Evolutionary conservation across 106 monocot species (phyloP), one percentile per base, ranked within the genome.

Genomic region (Dioscorea dumetorum): DNA sequence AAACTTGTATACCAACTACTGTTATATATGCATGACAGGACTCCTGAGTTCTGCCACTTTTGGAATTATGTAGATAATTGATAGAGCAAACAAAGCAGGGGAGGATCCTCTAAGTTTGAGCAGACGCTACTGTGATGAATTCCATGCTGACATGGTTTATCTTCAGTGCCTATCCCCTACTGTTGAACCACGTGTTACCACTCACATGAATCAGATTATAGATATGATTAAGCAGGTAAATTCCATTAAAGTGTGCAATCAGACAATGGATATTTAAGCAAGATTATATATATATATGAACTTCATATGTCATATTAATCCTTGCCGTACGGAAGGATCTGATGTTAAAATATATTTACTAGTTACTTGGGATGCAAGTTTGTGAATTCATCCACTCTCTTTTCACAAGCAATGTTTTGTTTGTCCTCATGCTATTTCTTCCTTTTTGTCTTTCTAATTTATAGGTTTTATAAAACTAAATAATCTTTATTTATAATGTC

Each of bases 41-140:
- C 49, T 62, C 82, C 82, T 91, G 82, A 88, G 80, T 74, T 88
- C 70, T 90, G 72, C 80, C 70, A 73, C 86, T 93, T 18, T 75
- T 81, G 77, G 83, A 76, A 85, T 77, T 78, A 71, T 97, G 80
- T 92, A 97, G 97, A 97, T 97, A 80, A 97, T 97, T 83, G 80
- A 67, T 59, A 82, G 89, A 77, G 92, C 97, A 70, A 92, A 90
- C 74, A 84, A 97, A 53, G 61, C 84, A 24, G 79, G 82, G 33
- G 97, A 92, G 74, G 89, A 97, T 78, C 97, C 97, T 76, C 67
- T 92, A 28, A 74, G 63, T 58, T 73, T 97, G 69, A 92, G 97
- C 87, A 89, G 77, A 63, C 84, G 86, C 62, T 97, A 69, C 61
- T 92, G 82, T 77, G 82, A 83, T 72, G 97, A 97, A 52, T 97